phyloP scores from a whole-genome alignment of 768 basidiomycete species.

The Terana coerulea region DNA sequence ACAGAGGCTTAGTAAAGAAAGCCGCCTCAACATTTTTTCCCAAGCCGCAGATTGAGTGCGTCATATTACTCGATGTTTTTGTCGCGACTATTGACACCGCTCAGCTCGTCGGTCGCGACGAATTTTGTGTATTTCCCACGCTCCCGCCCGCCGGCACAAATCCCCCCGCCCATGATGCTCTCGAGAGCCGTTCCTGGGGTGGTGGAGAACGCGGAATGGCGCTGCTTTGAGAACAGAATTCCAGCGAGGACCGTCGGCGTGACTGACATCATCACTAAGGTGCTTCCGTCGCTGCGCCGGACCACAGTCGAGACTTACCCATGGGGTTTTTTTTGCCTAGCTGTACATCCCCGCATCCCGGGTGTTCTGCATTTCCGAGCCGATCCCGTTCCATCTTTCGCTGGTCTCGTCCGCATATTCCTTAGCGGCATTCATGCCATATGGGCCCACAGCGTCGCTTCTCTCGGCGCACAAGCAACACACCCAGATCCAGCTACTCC shows the following conservation, averaged over 20 bases:
- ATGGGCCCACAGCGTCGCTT: constrained; percentile 42
- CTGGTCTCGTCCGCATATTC: constrained; percentile 54
- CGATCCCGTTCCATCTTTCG: constrained; percentile 66
- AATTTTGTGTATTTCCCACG: constrained; percentile 66
- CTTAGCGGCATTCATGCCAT: constrained; percentile 57
- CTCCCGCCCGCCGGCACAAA: constrained; percentile 50
- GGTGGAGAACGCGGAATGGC: constrained; percentile 47
- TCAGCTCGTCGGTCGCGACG: constrained; percentile 40
- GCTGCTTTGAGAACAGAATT: constrained; percentile 36
- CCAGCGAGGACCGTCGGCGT: constrained; percentile 16
- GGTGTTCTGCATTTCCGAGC: constrained; percentile 51
- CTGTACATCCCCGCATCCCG: constrained; percentile 56
- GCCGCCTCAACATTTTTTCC: constrained; percentile 27
- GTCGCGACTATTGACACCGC: neutral
- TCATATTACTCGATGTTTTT: neutral
- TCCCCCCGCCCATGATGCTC: constrained; percentile 43
- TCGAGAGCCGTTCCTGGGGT: constrained; percentile 31
- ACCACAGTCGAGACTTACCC: too few species aligned
- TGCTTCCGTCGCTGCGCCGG: constrained; percentile 16
- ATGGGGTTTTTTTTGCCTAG: constrained; percentile 18
- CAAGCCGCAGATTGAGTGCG: constrained; percentile 8
- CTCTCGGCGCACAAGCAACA: constrained; percentile 26
- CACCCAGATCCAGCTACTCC: constrained; percentile 58
- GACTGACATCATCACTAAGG: constrained; percentile 34
- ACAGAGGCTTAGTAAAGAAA: constrained; percentile 41